Evolutionary conservation across 116 monocot genomes (phyloP), one percentile per base, ranked within the genome.

Genomic region (Phalaenopsis hybrid): DNA sequence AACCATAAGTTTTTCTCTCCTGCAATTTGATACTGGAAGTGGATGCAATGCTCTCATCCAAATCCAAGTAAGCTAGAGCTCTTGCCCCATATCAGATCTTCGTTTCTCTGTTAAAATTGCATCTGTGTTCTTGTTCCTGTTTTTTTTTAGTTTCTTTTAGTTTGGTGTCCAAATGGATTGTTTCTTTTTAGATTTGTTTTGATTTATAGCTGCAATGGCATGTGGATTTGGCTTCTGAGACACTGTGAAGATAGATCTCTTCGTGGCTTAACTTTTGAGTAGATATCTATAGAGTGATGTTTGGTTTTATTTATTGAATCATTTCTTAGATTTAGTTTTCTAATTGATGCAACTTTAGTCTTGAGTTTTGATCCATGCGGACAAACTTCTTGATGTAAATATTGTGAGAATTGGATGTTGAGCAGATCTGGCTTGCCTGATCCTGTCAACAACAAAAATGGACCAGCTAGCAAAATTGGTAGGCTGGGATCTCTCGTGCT

Each of bases 351-450:
- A 61, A 61, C 2, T 3, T 61, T 61, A 5, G 61, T 33, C 33
- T 13, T 33, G 70, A 34, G 70, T 34, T 68, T 68, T 23, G 68
- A 68, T 68, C 25, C 68, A 28, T 28, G 2, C 28, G 23, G 41
- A 41, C 31, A 1, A 68, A n/a, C 41, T 68, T 68, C 21, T 31
- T 70, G 41, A 41, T 41, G 41, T 41, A 41, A 67, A 67, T 41
- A 41, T 25, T 43, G 4, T 73, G 12, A 73, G 33, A 67, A 16
- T 43, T 73, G 37, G 48, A 77, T 16, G 61, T 61, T 76, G 45
- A 59, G 33, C 85, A 94, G 90, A 91, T 85, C 89, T 83, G 84
- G 91, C 18, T 79, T 92, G 68, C 83, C 80, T 28, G 91, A 93
- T 18, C 79, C 88, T 77, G 70, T 85, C 9, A 83, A 57, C 79